These are phyloP conservation scores for Clitoria ternatea DNA, from an alignment of 306 rosid species.

Conservation along the genomic window DNA sequence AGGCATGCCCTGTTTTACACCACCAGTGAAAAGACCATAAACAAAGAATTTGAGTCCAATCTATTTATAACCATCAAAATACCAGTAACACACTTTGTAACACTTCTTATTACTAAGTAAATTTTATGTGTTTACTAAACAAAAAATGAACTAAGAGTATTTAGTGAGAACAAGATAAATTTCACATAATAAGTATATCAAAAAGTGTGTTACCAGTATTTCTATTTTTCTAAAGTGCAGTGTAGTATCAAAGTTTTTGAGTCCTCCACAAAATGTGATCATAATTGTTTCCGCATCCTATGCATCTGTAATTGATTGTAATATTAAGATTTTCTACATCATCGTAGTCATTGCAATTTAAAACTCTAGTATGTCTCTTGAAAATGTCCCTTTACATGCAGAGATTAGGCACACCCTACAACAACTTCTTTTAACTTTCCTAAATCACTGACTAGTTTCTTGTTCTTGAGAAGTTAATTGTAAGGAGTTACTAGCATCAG, in stretches of 20 bases:
- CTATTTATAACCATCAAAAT: not conserved
- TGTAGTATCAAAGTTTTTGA: too few relatives aligned
- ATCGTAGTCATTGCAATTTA: too few relatives aligned
- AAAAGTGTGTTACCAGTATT: not conserved
- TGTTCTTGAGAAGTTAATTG: constrained; percentile 37
- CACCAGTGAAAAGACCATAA: not conserved
- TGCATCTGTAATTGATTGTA: too few relatives aligned
- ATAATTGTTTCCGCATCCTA: too few relatives aligned
- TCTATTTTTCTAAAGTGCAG: too few relatives aligned
- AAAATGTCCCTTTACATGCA: not conserved
- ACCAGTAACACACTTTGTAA: not conserved
- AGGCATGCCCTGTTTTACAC: constrained; percentile 5
- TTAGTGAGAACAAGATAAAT: not conserved
- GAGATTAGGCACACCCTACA: constrained; percentile 6
- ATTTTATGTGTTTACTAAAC: not conserved
- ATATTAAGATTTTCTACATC: too few relatives aligned
- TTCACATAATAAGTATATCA: not conserved
- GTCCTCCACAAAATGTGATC: too few relatives aligned
- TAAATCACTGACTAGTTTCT: constrained; percentile 35
- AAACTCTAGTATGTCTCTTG: not conserved
- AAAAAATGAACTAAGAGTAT: not conserved
- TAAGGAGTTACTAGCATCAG: constrained; percentile 24
- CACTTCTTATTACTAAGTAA: not conserved
- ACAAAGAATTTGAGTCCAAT: constrained; percentile 5
- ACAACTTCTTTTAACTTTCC: not conserved